Conservation (phyloP, 2,329 filamentous ascomycete species). For the Phaeosphaeriaceae sp. region DNA sequence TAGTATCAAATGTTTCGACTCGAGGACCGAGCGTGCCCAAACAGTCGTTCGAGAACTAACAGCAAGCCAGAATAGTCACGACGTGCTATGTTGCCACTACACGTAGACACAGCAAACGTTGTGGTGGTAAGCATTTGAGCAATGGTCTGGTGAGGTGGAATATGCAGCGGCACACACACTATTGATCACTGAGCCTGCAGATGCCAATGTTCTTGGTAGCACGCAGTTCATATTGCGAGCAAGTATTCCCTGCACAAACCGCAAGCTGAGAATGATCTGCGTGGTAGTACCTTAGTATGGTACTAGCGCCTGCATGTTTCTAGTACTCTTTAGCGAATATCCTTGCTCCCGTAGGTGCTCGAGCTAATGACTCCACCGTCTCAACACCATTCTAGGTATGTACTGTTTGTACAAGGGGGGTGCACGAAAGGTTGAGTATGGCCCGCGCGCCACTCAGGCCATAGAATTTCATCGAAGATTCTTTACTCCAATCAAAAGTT, state of each 20-base stretch:
- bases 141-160: not conserved
- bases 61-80: conserved; percentile 1
- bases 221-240: not conserved
- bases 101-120: not conserved
- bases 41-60: conserved; percentile 1
- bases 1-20: conserved; percentile 27
- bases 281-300: conserved; percentile 20
- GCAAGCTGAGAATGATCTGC: conserved; percentile 13
- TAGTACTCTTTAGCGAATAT: conserved; percentile 10
- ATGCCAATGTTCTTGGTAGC: conserved; percentile 6
- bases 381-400: conserved; percentile 21
- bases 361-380: conserved; percentile 24
- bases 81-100: not conserved
- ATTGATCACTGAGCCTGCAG: not conserved
- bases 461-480: no score
- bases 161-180: not conserved
- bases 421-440: no score
- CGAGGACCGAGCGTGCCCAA: conserved; percentile 2
- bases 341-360: conserved; percentile 20
- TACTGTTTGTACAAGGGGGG: conserved; percentile 21
- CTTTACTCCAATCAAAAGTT: no score
- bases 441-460: no score
- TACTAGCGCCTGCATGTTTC: conserved; percentile 15
- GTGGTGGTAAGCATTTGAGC: not conserved
- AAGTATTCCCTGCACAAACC: not conserved